Base-by-base conservation (phyloP, 1,284 basidiomycete genomes). In the Trichosporon sp. region DNA sequence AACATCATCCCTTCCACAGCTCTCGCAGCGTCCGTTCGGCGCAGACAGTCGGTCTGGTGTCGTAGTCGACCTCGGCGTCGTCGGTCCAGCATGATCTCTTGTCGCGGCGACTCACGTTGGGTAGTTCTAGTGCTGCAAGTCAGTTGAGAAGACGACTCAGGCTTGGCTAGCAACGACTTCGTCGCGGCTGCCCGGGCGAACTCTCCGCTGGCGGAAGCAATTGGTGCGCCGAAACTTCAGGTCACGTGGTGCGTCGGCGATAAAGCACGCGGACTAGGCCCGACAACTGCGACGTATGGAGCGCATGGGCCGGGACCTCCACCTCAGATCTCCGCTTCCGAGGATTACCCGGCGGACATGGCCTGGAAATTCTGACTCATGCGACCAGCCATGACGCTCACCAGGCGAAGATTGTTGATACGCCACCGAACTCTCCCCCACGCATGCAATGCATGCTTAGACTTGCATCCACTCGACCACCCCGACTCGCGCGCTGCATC, bases 71-170 rank as follows among this genome's bases (percentile, higher is more conserved):
- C 15, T 60, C 56, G 56, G 53, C 29, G 53, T 58, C 53, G 53
- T 29, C 29, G 47, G 27, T 60, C 29, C 27, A 23, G 56, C 56
- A 60, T 60, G 56, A 60, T 60, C 56, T 60, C 56, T 34, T 7
- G 56, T 31, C 27, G 56, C 13, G 15, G 27, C 56, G 56, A 60
- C 56, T 60, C 56, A 60, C 56, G 56, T 60, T 60, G 56, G 56
- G 29, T 60, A 60, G 56, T 60, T 60, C 56, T 60, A n/a, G 56
- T 60, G 56, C 56, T 60, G 56, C 34, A 34, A n/a, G 56, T 60
- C 56, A 60, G 56, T 60, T 60, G 56, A 60, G 56, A 60, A 60
- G 56, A 31, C 27, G 56, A 60, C 56, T 32, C 29, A n/a, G 56
- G 56, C 56, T 60, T 32, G 56, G 32, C 56, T 60, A 51, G 47